A percentile compares a stretch with the other conserved stretches of the same genome.
Conservation (phyloP, 2,329 filamentous ascomycete species). For the Nemania bipapillata region DNA sequence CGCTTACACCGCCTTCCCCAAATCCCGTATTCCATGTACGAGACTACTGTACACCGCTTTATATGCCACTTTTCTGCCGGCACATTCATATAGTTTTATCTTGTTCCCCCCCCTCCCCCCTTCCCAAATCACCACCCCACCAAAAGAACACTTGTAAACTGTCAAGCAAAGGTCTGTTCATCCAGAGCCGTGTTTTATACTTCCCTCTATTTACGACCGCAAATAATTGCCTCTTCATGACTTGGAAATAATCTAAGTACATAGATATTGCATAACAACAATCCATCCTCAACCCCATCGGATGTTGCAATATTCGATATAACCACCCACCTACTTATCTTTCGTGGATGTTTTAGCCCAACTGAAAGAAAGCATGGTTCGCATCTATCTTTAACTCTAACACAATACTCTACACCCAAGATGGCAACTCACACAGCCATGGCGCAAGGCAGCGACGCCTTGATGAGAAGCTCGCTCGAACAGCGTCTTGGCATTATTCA, state of each 20-base stretch:
- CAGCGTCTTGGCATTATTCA: constrained; percentile 57
- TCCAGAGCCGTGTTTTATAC: neutral
- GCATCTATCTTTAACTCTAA: neutral
- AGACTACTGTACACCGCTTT: constrained; percentile 28
- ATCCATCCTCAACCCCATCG: neutral
- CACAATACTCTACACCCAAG: neutral
- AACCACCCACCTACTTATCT: neutral
- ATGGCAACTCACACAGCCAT: constrained; percentile 54
- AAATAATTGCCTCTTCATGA: neutral
- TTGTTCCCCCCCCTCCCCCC: neutral
- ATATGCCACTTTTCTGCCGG: constrained; percentile 35
- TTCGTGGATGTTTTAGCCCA: neutral
- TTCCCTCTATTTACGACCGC: neutral
- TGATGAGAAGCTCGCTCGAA: constrained; percentile 48
- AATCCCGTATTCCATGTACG: neutral
- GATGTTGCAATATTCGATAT: neutral
- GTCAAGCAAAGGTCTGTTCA: neutral
- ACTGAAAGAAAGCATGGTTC: constrained; percentile 10
- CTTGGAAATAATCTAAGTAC: neutral
- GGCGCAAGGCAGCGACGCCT: constrained; percentile 51
- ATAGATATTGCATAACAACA: neutral
- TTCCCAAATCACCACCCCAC: constrained; percentile 17
- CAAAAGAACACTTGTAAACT: neutral
- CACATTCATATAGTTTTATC: constrained; percentile 27
- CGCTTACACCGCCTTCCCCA: constrained; percentile 26